Evolutionary conservation across 2,329 filamentous ascomycete genomes (phyloP), one percentile per base, ranked within the genome.

Genomic region (Cyanodermella asteris): DNA sequence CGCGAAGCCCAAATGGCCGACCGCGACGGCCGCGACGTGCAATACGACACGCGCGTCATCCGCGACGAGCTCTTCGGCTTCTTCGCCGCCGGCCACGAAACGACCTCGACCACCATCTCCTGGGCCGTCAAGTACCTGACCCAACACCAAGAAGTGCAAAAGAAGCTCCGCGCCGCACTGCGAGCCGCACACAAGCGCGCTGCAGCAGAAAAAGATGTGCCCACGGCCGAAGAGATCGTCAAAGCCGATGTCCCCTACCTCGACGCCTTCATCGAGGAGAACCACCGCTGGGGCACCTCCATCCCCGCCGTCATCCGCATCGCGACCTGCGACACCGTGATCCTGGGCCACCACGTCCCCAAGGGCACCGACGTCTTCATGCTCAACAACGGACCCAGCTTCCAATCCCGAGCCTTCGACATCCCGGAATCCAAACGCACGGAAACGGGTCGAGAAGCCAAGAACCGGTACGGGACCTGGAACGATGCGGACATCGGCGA

Each of bases 331-430:
- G 44, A 50, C 21, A 39, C 42, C 2, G 28, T 36, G 2, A 24
- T 53, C 4, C 33, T 51, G 1, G 49, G 48, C 4, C 32, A 43
- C 16, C 31, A 18, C 16, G 43, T 53, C 10, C 47, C 48, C 2
- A 47, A 46, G 18, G 47, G 47, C 3, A 50, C 47, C 2, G 34
- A 40, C 17, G 32, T 52, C 3, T 33, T 44, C 16, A 22, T 47
- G 9, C 17, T 45, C 14, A 26, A 22, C 8, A 28, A 26, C 13
- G 36, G 37, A 2, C 33, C 36, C 4, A 22, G 36, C 15, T 36
- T 39, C 24, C 16, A 30, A 11, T 27, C 24, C 11, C 31, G 36
- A 5, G 29, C 39, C 4, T 26, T 44, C 3, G 24, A 22, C 2
- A 32, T 46, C 12, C 36, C 37, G 1, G 39, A 42, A 9, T 22